phyloP scores from a whole-genome alignment of 768 basidiomycete genomes.

The Lepiota venenata region DNA sequence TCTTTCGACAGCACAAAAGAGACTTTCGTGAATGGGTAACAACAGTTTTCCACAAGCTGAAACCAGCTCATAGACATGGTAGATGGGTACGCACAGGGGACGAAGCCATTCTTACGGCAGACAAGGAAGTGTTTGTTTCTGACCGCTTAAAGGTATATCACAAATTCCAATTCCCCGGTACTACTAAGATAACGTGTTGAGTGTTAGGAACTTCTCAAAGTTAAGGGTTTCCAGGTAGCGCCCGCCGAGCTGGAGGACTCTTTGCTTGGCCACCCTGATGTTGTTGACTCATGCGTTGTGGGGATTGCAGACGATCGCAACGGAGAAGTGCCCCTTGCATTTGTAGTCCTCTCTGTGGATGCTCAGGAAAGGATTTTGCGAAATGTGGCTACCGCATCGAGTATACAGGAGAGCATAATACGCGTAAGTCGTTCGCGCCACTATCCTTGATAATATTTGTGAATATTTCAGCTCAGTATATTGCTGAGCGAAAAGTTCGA shows the following conservation, averaged over 20 bases:
- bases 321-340: constrained; percentile 67
- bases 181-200: not conserved
- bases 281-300: constrained; percentile 62
- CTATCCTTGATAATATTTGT: not conserved
- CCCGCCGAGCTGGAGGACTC: constrained; percentile 57
- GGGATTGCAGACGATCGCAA: constrained; percentile 54
- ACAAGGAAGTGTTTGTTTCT: constrained; percentile 51
- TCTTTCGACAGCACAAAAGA: constrained; percentile 44
- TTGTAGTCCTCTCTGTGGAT: constrained; percentile 45
- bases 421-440: constrained; percentile 24
- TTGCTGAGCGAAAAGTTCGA: constrained; percentile 41
- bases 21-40: constrained; percentile 57
- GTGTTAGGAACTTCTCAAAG: constrained; percentile 61
- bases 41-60: constrained; percentile 13
- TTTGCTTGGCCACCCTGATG: constrained; percentile 44
- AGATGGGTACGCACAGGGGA: constrained; percentile 69
- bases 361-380: constrained; percentile 28
- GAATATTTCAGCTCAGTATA: constrained; percentile 47
- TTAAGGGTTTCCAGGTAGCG: constrained; percentile 55
- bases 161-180: not conserved
- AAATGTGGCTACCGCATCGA: constrained; percentile 22
- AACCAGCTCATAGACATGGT: constrained; percentile 2
- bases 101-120: constrained; percentile 46
- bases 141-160: constrained; percentile 56
- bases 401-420: constrained; percentile 39